Conservation (phyloP, 2,329 filamentous ascomycete genomes). For the Thermothelomyces thermophilus region DNA sequence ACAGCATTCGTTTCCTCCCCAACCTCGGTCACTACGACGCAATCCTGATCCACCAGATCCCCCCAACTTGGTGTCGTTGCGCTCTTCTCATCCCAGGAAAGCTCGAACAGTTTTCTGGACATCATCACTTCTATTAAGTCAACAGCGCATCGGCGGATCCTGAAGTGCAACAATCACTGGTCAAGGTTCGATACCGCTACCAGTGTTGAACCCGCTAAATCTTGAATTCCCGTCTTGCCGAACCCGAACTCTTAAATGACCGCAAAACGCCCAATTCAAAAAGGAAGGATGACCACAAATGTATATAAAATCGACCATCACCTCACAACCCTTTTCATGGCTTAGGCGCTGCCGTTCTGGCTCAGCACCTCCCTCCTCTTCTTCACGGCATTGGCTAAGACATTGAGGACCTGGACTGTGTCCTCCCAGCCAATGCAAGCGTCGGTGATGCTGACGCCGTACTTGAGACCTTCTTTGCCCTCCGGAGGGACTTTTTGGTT, state of each 20-base stretch:
- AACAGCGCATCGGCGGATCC: too few species aligned
- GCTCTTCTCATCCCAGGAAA: too few species aligned
- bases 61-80: too few species aligned
- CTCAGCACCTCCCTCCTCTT: constrained; percentile 52
- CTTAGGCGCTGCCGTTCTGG: constrained; percentile 25
- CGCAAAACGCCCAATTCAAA: background rate
- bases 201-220: too few species aligned
- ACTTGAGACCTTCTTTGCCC: constrained; percentile 77
- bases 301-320: constrained; percentile 1
- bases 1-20: too few species aligned
- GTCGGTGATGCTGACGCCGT: constrained; percentile 95
- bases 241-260: background rate
- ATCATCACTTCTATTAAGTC: too few species aligned
- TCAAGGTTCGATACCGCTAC: background rate
- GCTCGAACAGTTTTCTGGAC: too few species aligned
- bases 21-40: too few species aligned
- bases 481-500: constrained; percentile 87
- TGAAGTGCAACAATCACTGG: background rate
- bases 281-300: background rate
- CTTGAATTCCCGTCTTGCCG: too few species aligned
- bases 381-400: constrained; percentile 72
- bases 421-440: constrained; percentile 95
- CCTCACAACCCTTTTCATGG: background rate
- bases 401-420: constrained; percentile 70
- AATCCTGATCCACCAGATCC: too few species aligned